A percentile compares a stretch with the other conserved stretches of the same genome.
phyloP scores from a whole-genome alignment of 1,284 basidiomycete genomes.

The Puccinia polysora region DNA sequence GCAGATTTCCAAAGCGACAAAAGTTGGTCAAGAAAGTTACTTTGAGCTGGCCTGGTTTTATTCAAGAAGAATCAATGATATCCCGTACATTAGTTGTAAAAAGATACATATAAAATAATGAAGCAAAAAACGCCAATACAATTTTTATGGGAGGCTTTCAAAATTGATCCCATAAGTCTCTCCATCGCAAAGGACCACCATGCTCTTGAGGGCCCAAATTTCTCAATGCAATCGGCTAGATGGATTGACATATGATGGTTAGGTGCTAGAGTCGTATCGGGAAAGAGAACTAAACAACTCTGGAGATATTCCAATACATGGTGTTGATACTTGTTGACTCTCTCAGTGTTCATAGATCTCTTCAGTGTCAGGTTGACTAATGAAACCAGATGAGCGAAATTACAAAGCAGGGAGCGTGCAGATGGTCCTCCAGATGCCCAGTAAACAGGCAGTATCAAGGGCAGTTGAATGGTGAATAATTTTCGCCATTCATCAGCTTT shows the following conservation, averaged over 20 bases:
- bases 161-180: not conserved
- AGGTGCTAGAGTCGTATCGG: not conserved
- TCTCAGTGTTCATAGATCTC: not conserved
- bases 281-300: not conserved
- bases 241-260: too few relatives aligned
- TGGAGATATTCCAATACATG: constrained; percentile 8
- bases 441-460: not conserved
- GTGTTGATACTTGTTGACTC: not conserved
- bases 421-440: not conserved
- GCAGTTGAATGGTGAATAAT: constrained; percentile 11
- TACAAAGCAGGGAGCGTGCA: not conserved
- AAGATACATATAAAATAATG: too few relatives aligned
- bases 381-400: constrained; percentile 13
- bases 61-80: too few relatives aligned
- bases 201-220: not conserved
- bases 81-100: too few relatives aligned
- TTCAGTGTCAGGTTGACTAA: constrained; percentile 3
- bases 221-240: not conserved
- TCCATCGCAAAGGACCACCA: constrained; percentile 11
- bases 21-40: constrained; percentile 2
- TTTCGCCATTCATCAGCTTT: constrained; percentile 21
- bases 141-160: not conserved
- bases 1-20: constrained; percentile 11
- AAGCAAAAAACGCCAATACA: too few relatives aligned
- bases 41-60: not conserved